Percentiles rank a stretch among this genome's conserved stretches.
phyloP scores from a whole-genome alignment of 2,329 filamentous ascomycete species.

The Botrytis paeoniae region DNA sequence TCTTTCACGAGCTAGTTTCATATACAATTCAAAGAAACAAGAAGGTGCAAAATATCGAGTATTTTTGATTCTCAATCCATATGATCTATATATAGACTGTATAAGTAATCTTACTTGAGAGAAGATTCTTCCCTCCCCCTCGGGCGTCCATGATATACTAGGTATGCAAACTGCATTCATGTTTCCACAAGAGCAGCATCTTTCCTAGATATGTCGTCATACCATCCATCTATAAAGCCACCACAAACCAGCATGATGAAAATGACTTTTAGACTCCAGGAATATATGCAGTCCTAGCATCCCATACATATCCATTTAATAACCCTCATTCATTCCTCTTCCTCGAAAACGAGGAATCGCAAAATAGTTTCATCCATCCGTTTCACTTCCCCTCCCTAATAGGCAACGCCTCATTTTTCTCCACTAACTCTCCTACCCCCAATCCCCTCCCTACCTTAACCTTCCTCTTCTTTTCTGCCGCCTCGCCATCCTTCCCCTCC shows the following conservation, averaged over 20 bases:
- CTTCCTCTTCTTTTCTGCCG: slow-evolving; percentile 66
- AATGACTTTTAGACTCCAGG: slow-evolving; percentile 12
- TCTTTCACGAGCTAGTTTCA: background rate
- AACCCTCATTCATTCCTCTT: background rate
- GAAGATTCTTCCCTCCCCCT: background rate
- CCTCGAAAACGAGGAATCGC: background rate
- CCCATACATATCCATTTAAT: background rate
- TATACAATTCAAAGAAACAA: background rate
- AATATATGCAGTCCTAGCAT: background rate
- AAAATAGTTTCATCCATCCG: too few species aligned
- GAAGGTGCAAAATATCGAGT: background rate
- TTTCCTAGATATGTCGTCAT: background rate
- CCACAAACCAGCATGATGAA: background rate
- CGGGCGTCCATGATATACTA: background rate
- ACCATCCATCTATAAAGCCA: background rate
- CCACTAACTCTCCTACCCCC: slow-evolving; percentile 75
- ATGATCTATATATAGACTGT: background rate
- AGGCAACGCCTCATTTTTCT: slow-evolving; percentile 56
- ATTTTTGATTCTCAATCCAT: background rate
- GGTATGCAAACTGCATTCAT: background rate
- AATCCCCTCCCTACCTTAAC: slow-evolving; percentile 79
- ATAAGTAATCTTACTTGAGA: background rate
- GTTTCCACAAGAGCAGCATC: background rate
- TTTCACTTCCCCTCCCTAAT: background rate
- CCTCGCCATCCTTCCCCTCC: slow-evolving; percentile 60